These are phyloP conservation scores for Silene conica DNA, from an alignment of 148 eudicot genomes.

Conservation along the genomic window DNA sequence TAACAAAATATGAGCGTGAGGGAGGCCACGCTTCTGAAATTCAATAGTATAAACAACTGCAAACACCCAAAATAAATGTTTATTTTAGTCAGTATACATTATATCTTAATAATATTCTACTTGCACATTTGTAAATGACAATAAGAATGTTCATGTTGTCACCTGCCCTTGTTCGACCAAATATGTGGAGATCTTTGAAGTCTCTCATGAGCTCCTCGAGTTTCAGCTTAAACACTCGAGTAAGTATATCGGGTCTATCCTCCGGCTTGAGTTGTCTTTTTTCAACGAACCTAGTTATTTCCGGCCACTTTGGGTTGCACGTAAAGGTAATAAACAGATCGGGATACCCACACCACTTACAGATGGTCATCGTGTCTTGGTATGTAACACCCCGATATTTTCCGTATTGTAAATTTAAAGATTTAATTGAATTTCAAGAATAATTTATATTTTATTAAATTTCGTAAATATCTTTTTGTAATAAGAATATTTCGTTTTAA, in stretches of 20 bases:
- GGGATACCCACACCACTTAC: background rate
- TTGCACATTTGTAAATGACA: no score
- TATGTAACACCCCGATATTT: no score
- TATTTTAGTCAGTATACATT: no score
- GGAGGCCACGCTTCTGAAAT: background rate
- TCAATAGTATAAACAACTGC: background rate
- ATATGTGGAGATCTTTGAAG: background rate
- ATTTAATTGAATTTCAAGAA: no score
- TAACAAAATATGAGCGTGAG: background rate
- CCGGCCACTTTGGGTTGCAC: conserved; percentile 5
- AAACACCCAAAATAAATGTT: background rate
- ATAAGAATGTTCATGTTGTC: no score
- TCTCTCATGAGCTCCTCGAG: background rate
- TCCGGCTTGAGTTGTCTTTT: background rate
- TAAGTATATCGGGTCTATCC: background rate
- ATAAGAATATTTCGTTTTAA: no score
- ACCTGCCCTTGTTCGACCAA: background rate
- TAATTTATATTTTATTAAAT: no score
- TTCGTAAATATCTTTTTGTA: no score
- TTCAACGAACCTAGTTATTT: background rate
- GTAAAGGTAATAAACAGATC: conserved; percentile 9
- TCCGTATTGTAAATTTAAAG: no score
- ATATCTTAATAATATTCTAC: background rate
- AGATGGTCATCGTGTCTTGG: conserved; percentile 8
- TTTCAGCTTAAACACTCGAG: background rate